A percentile compares a stretch with the other conserved stretches of the same genome.
phyloP scores from a whole-genome alignment of 257 asterid genomes.

The Gardenia jasminoides region DNA sequence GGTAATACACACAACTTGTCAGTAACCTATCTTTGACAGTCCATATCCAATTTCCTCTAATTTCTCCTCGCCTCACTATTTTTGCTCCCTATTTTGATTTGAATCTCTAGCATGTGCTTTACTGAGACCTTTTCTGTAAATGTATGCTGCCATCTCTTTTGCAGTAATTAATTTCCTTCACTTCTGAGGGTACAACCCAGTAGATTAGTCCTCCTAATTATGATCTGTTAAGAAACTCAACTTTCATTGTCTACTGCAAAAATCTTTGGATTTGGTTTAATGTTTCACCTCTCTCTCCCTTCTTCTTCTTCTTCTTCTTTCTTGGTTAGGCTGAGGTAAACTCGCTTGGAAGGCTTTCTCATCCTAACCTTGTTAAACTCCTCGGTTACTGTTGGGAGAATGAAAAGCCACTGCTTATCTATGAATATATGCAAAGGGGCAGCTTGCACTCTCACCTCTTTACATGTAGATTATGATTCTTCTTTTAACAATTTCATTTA shows the following conservation, averaged over 20 bases:
- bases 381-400: constrained; percentile 77
- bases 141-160: neutral
- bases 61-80: neutral
- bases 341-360: constrained; percentile 72
- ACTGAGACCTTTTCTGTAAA: neutral
- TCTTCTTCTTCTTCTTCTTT: neutral
- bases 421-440: constrained; percentile 78
- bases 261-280: neutral
- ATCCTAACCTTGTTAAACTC: constrained; percentile 76
- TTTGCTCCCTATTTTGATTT: neutral
- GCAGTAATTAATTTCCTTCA: neutral
- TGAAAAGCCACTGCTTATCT: constrained; percentile 61
- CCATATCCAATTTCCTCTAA: neutral
- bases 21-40: neutral
- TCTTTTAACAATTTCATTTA: neutral
- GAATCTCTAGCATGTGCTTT: neutral
- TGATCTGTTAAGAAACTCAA: neutral
- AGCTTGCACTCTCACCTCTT: constrained; percentile 88
- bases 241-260: neutral
- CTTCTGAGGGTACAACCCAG: neutral
- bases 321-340: constrained; percentile 59
- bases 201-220: neutral
- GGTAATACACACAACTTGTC: constrained; percentile 24
- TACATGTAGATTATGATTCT: constrained; percentile 50
- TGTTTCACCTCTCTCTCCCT: constrained; percentile 1